A percentile compares a stretch with the other conserved stretches of the same genome.
These are phyloP conservation scores for Trichoderma sp. DNA, from an alignment of 2,329 filamentous ascomycete species.

Conservation along the genomic window DNA sequence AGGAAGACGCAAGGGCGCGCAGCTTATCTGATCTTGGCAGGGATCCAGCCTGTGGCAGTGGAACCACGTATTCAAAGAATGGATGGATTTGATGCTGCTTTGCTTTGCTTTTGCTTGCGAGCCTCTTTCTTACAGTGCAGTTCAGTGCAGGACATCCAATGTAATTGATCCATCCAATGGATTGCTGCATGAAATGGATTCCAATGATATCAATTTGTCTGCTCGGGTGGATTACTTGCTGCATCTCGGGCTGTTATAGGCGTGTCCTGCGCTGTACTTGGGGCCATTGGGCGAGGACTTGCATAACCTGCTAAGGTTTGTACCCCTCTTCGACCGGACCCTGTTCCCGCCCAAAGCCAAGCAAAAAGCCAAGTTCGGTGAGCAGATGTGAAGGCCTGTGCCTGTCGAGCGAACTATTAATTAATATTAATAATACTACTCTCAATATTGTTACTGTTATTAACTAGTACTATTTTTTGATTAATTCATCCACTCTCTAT, in stretches of 20 bases:
- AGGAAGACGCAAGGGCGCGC: slow-evolving; percentile 11
- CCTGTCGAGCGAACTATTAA: not conserved
- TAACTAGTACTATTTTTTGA: not conserved
- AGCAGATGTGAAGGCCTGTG: not conserved
- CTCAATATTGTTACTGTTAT: not conserved
- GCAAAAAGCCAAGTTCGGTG: not conserved
- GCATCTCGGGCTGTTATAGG: not conserved
- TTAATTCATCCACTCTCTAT: not conserved
- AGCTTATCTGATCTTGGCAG: slow-evolving; percentile 16
- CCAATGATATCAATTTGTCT: not conserved
- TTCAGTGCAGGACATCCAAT: not conserved
- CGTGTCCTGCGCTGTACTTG: not conserved
- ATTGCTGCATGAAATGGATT: not conserved
- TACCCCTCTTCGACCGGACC: not conserved
- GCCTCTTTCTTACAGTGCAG: not conserved
- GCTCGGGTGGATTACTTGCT: not conserved
- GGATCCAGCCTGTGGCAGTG: not conserved
- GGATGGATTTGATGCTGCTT: not conserved
- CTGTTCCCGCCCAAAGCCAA: not conserved
- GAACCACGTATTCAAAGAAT: not conserved
- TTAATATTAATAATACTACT: not conserved
- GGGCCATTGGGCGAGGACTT: not conserved
- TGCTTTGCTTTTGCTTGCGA: not conserved
- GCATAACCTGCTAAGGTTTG: not conserved
- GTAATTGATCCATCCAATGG: not conserved